phyloP scores from a whole-genome alignment of 2,329 filamentous ascomycete species.

The Ophiocordyceps australis region DNA sequence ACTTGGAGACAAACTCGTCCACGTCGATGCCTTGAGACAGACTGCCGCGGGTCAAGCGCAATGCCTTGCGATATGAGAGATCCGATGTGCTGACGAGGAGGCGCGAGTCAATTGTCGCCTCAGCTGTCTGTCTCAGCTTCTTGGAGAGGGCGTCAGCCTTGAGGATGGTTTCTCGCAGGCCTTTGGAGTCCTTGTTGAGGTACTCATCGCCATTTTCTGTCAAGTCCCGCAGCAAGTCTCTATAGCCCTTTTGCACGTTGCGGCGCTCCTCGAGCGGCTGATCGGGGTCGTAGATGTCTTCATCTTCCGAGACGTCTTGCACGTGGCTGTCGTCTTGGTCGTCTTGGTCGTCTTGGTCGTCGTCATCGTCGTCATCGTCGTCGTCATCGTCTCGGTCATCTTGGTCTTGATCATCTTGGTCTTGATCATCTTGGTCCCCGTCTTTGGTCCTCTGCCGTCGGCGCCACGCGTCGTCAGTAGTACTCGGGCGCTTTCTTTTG shows the following conservation, averaged over 20 bases:
- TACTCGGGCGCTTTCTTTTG: slow-evolving; percentile 14
- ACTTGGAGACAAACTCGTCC: slow-evolving; percentile 83
- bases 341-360: too few relatives aligned
- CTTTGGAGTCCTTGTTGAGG: slow-evolving; percentile 43
- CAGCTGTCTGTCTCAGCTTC: slow-evolving; percentile 69
- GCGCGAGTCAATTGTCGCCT: slow-evolving; percentile 82
- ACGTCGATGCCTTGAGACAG: slow-evolving; percentile 62
- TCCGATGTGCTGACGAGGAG: slow-evolving; percentile 69
- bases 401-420: too few relatives aligned
- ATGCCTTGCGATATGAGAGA: slow-evolving; percentile 59
- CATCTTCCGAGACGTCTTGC: too few relatives aligned
- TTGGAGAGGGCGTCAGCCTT: slow-evolving; percentile 47
- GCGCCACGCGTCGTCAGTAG: slow-evolving; percentile 7
- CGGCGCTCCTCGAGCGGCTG: slow-evolving; percentile 62
- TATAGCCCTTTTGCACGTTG: slow-evolving; percentile 47
- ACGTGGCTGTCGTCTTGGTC: slow-evolving; percentile 4
- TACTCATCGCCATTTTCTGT: slow-evolving; percentile 59
- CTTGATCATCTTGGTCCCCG: slow-evolving; percentile 4
- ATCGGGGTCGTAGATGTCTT: slow-evolving; percentile 58
- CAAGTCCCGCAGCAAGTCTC: slow-evolving; percentile 42
- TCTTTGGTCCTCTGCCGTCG: slow-evolving; percentile 5
- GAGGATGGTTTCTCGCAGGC: slow-evolving; percentile 46
- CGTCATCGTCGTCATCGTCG: slow-evolving; percentile 4
- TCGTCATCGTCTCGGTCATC: too few relatives aligned
- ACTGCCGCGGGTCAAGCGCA: slow-evolving; percentile 56